A percentile compares a stretch with the other conserved stretches of the same genome.
Evolutionary conservation across 1,284 basidiomycete genomes (phyloP).

Genomic region (Meira miltonrushii): DNA sequence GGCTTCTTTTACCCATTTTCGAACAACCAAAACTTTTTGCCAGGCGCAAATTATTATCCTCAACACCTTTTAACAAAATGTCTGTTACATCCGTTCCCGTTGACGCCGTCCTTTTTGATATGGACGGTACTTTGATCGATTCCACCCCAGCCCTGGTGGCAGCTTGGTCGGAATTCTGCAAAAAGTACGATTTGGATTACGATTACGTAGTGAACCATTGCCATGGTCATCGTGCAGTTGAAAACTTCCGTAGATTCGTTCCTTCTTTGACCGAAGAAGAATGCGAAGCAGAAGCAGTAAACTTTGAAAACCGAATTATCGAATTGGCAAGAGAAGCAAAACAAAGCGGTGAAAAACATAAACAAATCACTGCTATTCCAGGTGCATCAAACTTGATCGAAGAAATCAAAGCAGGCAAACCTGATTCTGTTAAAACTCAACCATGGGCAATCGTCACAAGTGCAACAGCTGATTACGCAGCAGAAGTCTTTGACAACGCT

Average conservation of each 20-base stretch:
- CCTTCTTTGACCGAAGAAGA: constrained; percentile 32
- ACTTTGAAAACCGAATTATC: constrained; percentile 44
- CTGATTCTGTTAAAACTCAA: constrained; percentile 7
- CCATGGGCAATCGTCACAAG: constrained; percentile 51
- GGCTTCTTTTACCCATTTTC: no score
- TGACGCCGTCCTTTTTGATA: constrained; percentile 41
- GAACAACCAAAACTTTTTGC: no score
- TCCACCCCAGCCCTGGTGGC: constrained; percentile 48
- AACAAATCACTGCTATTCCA: constrained; percentile 43
- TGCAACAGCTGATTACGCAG: constrained; percentile 46
- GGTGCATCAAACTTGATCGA: constrained; percentile 38
- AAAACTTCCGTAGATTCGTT: constrained; percentile 45
- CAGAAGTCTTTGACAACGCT: constrained; percentile 35
- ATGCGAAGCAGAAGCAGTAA: constrained; percentile 29
- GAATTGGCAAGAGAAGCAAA: constrained; percentile 26
- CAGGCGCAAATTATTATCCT: no score
- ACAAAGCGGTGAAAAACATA: constrained; percentile 6
- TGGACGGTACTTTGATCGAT: constrained; percentile 52
- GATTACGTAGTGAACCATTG: constrained; percentile 41
- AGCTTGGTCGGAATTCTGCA: constrained; percentile 41
- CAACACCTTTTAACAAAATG: background rate
- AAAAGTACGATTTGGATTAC: constrained; percentile 43
- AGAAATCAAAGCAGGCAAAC: constrained; percentile 22
- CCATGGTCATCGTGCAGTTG: constrained; percentile 48
- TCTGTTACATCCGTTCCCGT: constrained; percentile 10